phyloP scores from a whole-genome alignment of 2,329 filamentous ascomycete genomes.

The Aspergillus sp. region DNA sequence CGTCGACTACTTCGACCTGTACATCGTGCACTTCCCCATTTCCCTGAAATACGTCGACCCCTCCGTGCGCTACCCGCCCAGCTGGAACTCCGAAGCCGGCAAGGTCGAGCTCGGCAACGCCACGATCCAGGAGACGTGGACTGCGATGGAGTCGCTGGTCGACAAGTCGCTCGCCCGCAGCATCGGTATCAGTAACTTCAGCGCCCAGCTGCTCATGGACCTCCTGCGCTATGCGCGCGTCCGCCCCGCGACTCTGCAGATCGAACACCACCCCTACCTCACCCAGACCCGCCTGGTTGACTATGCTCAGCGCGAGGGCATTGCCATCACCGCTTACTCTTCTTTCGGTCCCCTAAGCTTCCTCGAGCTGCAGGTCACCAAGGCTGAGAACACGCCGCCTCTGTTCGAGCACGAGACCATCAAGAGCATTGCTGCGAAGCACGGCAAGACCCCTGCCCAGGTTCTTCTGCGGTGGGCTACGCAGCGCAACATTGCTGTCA shows the following conservation, averaged over 20 bases:
- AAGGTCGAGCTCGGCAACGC: constrained; percentile 69
- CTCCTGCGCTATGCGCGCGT: constrained; percentile 77
- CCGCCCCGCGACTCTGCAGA: constrained; percentile 76
- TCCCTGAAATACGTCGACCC: constrained; percentile 86
- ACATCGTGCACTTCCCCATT: constrained; percentile 87
- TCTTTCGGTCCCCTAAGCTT: constrained; percentile 81
- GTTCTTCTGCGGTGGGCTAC: constrained; percentile 86
- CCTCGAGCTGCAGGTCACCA: constrained; percentile 74
- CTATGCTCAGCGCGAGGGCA: constrained; percentile 70
- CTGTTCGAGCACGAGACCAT: constrained; percentile 73
- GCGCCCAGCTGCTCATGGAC: constrained; percentile 76
- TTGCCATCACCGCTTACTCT: constrained; percentile 80
- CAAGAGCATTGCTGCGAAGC: constrained; percentile 68
- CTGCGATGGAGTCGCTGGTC: constrained; percentile 76
- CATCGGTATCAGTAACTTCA: constrained; percentile 86
- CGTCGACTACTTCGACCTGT: constrained; percentile 88
- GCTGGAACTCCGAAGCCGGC: constrained; percentile 70
- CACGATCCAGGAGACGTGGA: constrained; percentile 80
- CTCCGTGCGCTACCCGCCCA: constrained; percentile 75
- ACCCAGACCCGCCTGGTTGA: constrained; percentile 73
- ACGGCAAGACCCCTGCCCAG: constrained; percentile 76
- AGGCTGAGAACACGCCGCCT: constrained; percentile 66
- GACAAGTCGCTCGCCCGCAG: constrained; percentile 69
- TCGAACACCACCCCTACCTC: constrained; percentile 90
- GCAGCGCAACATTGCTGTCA: constrained; percentile 78